Base-by-base conservation (phyloP, 2,329 filamentous ascomycete genomes). In the Hypoxylon sp. region DNA sequence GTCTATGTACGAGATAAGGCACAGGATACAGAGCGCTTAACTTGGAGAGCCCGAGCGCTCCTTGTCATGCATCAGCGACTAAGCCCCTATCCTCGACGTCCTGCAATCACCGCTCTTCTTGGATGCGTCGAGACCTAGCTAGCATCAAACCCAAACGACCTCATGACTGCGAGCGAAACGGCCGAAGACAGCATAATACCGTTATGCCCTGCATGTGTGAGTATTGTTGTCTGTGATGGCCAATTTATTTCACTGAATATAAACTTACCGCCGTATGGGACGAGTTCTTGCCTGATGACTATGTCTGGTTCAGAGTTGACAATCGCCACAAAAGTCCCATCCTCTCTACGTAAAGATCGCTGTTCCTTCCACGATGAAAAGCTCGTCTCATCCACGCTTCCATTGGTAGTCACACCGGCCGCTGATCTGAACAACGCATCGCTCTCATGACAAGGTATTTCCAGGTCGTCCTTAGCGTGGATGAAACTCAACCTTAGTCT, bases 381-480 rank as follows among this genome's bases (percentile, higher is more conserved):
- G 1, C 78, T 77, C 4, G 75, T 77, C 2, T 81, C 78, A 31
- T 80, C 79, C 7, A 82, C 57, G 0, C 75, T 74, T 5, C 78
- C 78, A 48, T 77, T 72, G 2, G 82, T 77, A 1, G 84, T 83
- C 49, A 87, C 86, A 59, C 84, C 85, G 1, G 87, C 87, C 0
- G 90, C 88, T 0, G 86, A 84, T 31, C 82, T 82, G 76, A 92
- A 93, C 1, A 93, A 80, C 71, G 83, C 84, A 73, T 91, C 86
- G 48, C 90, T 89, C 75, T 94, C 90, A 1, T 82, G 85, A 82
- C 89, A 95, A 0, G 92, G 90, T 66, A 98, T 97, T 73, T 97
- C 93, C 65, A 83, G 82, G 77, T 98, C 95, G 75, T 97, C 89
- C 60, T 87, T 86, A 14, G 94, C 92, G 75, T 98, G 95, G 2